Base-by-base conservation (phyloP, 228 moss, liverwort and hornwort genomes). In the Sphagnum fallax region DNA sequence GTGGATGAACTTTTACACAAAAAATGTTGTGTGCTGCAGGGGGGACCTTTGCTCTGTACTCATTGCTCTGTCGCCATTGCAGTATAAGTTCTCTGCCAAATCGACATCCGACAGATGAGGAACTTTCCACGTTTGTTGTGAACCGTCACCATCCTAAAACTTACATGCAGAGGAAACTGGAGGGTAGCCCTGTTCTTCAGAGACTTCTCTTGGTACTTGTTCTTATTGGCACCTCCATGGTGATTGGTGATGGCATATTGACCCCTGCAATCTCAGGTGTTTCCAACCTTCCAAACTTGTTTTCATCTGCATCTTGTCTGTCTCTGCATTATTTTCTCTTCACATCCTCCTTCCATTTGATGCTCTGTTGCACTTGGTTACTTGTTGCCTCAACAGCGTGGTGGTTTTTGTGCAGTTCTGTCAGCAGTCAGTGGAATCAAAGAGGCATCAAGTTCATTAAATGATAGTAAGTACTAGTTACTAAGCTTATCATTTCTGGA, bases 231-330 rank as follows among this genome's bases (percentile, higher is more conserved):
- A 90, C 93, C 11, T 88, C 88, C 67, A 93, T 97, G 97, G 88
- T 97, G 48, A 97, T 97, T 4, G 97, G 97, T 59, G 97, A 97
- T 71, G 97, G 97, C 5, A 79, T 93, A 65, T 76, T 97, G 72
- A 97, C 97, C 16, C 97, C 97, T n/a, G 78, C 97, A 8, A 97
- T 97, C 61, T 97, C 97, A 87, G 93, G 97, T 97, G 63, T 50
- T 32, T 32, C 32, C 32, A 32, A 32, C 32, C 32, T 32, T 32
- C 32, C 32, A 32, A 32, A 32, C 32, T 32, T 1, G 32, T 32
- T 32, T 32, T 2, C 32, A 32, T 32, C 32, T 32, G 32, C 32
- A 32, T 32, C 32, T 32, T 32, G 32, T 32, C 32, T 32, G 32
- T 32, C 32, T 32, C 32, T 32, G 32, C 32, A 32, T 32, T 2